These are phyloP conservation scores for Monosporascus ibericus DNA, from an alignment of 2,329 filamentous ascomycete genomes.

Conservation along the genomic window DNA sequence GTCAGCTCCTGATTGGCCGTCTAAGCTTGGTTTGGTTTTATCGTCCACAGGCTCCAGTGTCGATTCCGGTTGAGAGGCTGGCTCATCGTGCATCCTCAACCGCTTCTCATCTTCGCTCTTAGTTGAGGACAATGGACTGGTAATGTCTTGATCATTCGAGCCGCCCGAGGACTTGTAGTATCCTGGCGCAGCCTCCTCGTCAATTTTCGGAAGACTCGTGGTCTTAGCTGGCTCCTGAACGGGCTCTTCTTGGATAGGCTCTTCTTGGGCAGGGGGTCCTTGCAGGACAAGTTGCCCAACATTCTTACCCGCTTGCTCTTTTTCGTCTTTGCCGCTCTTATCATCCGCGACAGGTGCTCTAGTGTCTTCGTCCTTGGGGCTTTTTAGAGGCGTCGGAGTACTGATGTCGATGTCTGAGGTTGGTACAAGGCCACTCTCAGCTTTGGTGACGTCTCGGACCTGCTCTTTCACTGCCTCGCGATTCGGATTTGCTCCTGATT, in stretches of 20 bases:
- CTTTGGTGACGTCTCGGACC: neutral
- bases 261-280: neutral
- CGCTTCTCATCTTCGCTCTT: constrained; percentile 28
- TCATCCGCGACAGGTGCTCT: constrained; percentile 13
- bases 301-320: constrained; percentile 19
- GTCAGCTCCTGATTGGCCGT: constrained; percentile 1
- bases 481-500: no score
- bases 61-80: constrained; percentile 1
- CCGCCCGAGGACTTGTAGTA: constrained; percentile 3
- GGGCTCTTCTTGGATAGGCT: constrained; percentile 4
- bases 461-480: neutral
- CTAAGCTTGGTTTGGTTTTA: neutral
- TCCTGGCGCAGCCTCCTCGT: constrained; percentile 7
- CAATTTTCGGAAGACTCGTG: neutral
- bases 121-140: constrained; percentile 15
- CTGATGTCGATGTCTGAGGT: constrained; percentile 1
- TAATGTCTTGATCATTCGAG: constrained; percentile 12
- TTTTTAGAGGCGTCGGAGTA: constrained; percentile 2
- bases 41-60: neutral
- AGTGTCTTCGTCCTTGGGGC: constrained; percentile 12
- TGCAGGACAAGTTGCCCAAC: constrained; percentile 3
- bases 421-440: neutral
- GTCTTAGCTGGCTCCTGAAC: constrained; percentile 1
- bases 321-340: constrained; percentile 28
- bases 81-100: neutral